A percentile compares a stretch with the other conserved stretches of the same genome.
phyloP scores from a whole-genome alignment of 116 monocot species.

The Phalaenopsis hybrid region DNA sequence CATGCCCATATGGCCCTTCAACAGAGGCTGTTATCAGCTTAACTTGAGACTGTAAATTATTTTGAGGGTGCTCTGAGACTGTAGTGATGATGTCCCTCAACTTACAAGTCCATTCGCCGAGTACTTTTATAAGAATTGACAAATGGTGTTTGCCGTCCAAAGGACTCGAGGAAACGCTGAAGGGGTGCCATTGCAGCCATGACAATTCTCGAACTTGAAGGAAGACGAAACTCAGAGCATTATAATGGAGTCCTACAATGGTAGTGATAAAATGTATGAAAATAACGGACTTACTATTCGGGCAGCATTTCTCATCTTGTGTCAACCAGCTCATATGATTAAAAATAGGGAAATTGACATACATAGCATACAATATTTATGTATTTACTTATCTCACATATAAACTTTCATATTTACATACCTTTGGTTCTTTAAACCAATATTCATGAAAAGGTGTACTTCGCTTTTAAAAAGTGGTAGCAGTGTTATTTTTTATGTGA shows the following conservation, averaged over 20 bases:
- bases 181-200: conserved; percentile 93
- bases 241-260: conserved; percentile 59
- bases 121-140: conserved; percentile 77
- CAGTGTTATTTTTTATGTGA: no score
- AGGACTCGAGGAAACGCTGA: conserved; percentile 94
- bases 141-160: conserved; percentile 70
- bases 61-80: conserved; percentile 20
- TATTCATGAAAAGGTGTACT: no score
- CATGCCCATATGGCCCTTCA: conserved; percentile 98
- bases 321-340: no score
- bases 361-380: no score
- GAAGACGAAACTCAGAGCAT: conserved; percentile 85
- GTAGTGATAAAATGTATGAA: neutral
- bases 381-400: no score
- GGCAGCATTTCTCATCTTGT: no score
- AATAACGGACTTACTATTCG: no score
- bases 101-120: conserved; percentile 77
- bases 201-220: conserved; percentile 76
- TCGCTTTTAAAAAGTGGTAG: no score
- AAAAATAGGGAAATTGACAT: no score
- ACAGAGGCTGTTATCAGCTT: conserved; percentile 54
- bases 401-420: no score
- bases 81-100: conserved; percentile 33
- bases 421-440: no score
- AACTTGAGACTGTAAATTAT: conserved; percentile 9